Evolutionary conservation across 768 basidiomycete species (phyloP), one percentile per base, ranked within the genome.

Genomic region (Daedalea quercina): DNA sequence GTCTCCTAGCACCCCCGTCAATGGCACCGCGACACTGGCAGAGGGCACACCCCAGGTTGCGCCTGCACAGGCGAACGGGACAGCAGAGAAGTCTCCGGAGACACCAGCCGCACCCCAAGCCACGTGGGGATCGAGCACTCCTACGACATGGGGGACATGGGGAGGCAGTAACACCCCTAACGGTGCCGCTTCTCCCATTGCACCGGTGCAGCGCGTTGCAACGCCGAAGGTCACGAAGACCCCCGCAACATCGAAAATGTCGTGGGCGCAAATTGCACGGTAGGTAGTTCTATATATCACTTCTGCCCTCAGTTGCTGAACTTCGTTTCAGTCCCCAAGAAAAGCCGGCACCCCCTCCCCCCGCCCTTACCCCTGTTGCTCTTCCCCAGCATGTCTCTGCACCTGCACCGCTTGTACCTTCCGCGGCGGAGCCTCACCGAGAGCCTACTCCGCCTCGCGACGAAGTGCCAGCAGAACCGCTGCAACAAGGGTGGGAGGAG

Each of bases 241-340:
- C 11, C 85, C 87, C 41, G 81, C 85, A 25, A 85, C 79, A 12
- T 82, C 86, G 8, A 89, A 90, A 71, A 68, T 87, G 54, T 90
- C 90, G 33, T 92, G 89, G 89, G 90, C 90, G 8, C 86, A 92
- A 62, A 76, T 92, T 64, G 89, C 90, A 57, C 76, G 84, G 88
- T 86, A 63, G 7, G 77, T 40, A 15, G 37, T 15, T 15, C 8
- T 31, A 15, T 70, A 52, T 31, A 25, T 47, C 28, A 43, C 55
- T 37, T 37, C 54, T n/a, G 23, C 40, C 17, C 13, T 40, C 37
- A 20, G 3, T 44, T 23, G 12, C 44, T 45, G 25, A 28, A 41
- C 11, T 17, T 26, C 23, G 43, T 52, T 59, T 22, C 56, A 88
- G 85, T 50, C 77, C 78, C 22, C 82, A 85, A 59, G 85, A 87